Conservation (phyloP, 371 early-diverging fungal species). For the Cladochytrium tenue region DNA sequence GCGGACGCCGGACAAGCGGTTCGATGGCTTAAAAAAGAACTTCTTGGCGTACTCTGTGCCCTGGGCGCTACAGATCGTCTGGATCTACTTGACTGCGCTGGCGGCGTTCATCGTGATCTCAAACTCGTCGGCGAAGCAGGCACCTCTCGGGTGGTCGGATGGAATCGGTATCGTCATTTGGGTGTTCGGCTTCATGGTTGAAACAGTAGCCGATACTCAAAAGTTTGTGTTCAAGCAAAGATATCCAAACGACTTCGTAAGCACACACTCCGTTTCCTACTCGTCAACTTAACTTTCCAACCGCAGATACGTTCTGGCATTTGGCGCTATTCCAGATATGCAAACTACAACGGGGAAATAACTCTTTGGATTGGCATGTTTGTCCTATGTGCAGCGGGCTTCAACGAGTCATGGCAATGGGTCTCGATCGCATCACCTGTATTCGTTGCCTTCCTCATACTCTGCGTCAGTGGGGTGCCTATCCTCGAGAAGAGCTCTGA, state of each 20-base stretch:
- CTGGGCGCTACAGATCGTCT: constrained; percentile 43
- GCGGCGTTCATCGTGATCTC: constrained; percentile 39
- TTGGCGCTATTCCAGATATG: too few species aligned
- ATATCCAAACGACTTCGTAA: constrained; percentile 30
- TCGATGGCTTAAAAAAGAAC: constrained; percentile 38
- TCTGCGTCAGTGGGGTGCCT: too few species aligned
- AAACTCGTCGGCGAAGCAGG: constrained; percentile 31
- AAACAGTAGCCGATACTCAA: constrained; percentile 44
- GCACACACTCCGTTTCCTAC: too few species aligned
- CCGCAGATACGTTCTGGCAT: too few species aligned
- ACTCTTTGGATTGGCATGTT: too few species aligned
- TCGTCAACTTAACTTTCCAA: too few species aligned
- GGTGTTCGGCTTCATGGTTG: constrained; percentile 42
- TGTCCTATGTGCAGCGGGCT: too few species aligned
- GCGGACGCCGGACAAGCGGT: constrained; percentile 34
- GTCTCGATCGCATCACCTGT: too few species aligned
- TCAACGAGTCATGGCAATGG: too few species aligned
- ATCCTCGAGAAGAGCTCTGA: too few species aligned
- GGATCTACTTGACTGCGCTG: constrained; percentile 46
- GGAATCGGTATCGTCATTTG: constrained; percentile 42
- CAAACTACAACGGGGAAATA: too few species aligned
- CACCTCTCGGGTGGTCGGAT: constrained; percentile 31
- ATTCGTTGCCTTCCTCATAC: too few species aligned
- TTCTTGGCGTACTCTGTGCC: constrained; percentile 32
- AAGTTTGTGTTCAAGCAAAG: constrained; percentile 34